Evolutionary conservation across 2,329 filamentous ascomycete genomes (phyloP).

Genomic region (Dothistroma pini): DNA sequence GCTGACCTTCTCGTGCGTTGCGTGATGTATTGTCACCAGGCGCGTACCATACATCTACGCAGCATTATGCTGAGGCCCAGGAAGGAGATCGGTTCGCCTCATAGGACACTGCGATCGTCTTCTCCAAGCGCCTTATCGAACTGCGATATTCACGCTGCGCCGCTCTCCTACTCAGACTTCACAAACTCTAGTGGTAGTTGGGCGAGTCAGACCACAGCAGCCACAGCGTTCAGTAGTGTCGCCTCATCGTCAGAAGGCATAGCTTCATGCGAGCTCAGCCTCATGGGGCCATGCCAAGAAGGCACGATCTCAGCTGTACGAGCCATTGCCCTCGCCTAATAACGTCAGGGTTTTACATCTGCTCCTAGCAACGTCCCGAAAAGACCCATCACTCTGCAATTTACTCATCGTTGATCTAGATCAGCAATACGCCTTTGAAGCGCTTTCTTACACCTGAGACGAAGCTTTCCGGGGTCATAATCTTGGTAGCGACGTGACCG

Average conservation of each 20-base stretch:
- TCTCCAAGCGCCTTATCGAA: background rate
- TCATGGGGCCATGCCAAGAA: background rate
- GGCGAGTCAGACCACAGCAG: background rate
- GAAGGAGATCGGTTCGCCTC: background rate
- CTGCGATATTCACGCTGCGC: background rate
- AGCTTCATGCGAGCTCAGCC: background rate
- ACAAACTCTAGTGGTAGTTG: background rate
- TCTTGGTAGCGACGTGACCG: background rate
- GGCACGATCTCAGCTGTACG: background rate
- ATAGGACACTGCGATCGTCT: background rate
- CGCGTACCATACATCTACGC: no score
- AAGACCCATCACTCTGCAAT: background rate
- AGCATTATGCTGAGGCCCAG: no score
- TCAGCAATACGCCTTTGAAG: background rate
- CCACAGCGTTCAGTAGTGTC: background rate
- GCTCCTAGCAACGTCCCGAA: background rate
- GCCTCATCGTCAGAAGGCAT: background rate
- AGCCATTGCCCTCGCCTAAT: background rate
- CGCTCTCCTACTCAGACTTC: background rate
- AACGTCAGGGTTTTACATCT: background rate
- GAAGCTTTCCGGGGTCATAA: background rate
- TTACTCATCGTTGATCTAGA: background rate
- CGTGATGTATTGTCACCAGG: no score
- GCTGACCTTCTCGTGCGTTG: no score
- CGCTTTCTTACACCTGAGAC: slow-evolving; percentile 1